These are phyloP conservation scores for Penicillium verrucosum DNA, from an alignment of 2,329 filamentous ascomycete genomes.

Conservation along the genomic window DNA sequence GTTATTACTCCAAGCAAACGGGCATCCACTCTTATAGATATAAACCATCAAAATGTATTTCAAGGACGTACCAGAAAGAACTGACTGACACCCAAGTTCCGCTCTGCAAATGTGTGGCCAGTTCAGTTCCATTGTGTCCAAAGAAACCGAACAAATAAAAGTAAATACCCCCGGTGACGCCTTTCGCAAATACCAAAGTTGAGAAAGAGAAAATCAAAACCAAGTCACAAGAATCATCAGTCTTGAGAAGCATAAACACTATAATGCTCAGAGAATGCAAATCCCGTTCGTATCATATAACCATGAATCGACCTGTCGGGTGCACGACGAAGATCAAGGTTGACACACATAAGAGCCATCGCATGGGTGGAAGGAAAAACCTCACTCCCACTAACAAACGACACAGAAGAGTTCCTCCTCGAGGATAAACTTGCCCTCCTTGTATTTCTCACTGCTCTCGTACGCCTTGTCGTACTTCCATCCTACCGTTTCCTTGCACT, in stretches of 20 bases:
- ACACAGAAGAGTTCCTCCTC: constrained; percentile 85
- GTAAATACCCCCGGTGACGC: constrained; percentile 14
- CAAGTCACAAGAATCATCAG: constrained; percentile 9
- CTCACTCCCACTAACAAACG: constrained; percentile 53
- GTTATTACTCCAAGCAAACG: no score
- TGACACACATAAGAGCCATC: background rate
- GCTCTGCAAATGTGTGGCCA: constrained; percentile 1
- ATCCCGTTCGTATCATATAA: background rate
- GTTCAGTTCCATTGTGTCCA: background rate
- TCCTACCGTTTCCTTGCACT: constrained; percentile 88
- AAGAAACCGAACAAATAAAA: background rate
- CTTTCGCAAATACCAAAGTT: constrained; percentile 18
- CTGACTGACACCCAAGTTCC: background rate
- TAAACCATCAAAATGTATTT: background rate
- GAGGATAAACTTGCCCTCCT: constrained; percentile 96
- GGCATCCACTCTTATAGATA: background rate
- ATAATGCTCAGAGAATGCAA: constrained; percentile 5
- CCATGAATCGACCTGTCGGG: background rate
- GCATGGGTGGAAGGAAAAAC: background rate
- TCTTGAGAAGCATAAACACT: constrained; percentile 1
- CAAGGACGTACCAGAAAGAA: background rate
- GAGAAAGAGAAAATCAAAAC: constrained; percentile 1
- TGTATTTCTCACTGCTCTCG: constrained; percentile 91
- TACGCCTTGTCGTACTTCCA: constrained; percentile 99
- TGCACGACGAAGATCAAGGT: background rate